These are phyloP conservation scores for Friedmanniomyces simplex DNA, from an alignment of 495 filamentous ascomycete species.

Conservation along the genomic window DNA sequence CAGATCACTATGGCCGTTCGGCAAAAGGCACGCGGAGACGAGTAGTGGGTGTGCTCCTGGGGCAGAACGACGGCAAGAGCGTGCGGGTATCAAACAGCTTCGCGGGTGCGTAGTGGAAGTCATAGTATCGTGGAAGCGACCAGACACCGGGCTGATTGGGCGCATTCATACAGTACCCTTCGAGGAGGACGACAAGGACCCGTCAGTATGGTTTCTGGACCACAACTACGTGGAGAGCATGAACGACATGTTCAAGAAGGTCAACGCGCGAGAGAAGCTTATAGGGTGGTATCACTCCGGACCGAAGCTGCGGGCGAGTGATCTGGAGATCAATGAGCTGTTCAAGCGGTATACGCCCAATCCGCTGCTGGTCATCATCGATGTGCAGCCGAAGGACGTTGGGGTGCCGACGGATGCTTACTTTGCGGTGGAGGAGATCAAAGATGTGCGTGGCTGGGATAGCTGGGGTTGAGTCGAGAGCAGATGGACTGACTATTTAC, in stretches of 20 bases:
- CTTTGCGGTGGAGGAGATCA: conserved; percentile 98
- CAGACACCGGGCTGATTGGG: neutral
- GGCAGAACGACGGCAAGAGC: conserved; percentile 89
- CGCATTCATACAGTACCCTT: conserved; percentile 65
- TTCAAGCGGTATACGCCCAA: conserved; percentile 99
- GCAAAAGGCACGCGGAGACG: conserved; percentile 84
- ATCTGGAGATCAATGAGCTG: conserved; percentile 98
- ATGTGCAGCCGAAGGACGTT: conserved; percentile 96
- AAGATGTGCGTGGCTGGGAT: conserved; percentile 62
- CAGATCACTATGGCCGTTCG: conserved; percentile 95
- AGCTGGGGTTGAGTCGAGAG: neutral
- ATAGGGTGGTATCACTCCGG: conserved; percentile 99
- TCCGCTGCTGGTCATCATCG: conserved; percentile 91
- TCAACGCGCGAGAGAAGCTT: conserved; percentile 97
- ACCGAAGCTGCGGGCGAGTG: conserved; percentile 89
- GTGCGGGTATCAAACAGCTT: conserved; percentile 98
- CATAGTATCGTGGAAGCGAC: neutral
- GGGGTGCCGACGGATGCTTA: conserved; percentile 98
- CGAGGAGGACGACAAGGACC: conserved; percentile 97
- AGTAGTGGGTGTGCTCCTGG: conserved; percentile 89
- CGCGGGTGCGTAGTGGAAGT: conserved; percentile 53
- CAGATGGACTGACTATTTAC: conserved; percentile 19
- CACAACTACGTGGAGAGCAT: conserved; percentile 99
- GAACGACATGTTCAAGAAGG: conserved; percentile 99
- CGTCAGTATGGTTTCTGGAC: conserved; percentile 97